phyloP scores from a whole-genome alignment of 768 basidiomycete species.

The Austroboletus eburneus region DNA sequence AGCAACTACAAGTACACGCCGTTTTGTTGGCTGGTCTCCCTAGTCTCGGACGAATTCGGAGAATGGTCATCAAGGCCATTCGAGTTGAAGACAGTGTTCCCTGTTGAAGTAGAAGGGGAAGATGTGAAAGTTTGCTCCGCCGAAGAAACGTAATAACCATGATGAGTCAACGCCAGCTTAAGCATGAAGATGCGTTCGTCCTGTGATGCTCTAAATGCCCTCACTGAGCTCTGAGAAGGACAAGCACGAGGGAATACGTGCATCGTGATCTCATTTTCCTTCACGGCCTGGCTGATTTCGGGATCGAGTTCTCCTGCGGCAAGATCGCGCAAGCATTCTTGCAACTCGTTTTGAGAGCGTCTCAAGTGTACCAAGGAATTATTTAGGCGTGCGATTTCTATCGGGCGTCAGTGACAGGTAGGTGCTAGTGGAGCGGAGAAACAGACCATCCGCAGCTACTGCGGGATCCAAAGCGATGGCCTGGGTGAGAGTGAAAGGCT shows the following conservation, averaged over 20 bases:
- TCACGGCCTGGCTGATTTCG: conserved; percentile 55
- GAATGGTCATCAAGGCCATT: conserved; percentile 12
- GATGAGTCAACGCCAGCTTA: conserved; percentile 58
- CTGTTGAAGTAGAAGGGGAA: background rate
- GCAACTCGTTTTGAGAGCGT: conserved; percentile 57
- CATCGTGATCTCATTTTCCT: conserved; percentile 77
- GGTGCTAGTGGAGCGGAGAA: background rate
- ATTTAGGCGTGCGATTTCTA: conserved; percentile 73
- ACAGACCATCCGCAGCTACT: conserved; percentile 66
- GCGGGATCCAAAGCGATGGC: conserved; percentile 61
- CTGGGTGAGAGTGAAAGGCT: conserved; percentile 71
- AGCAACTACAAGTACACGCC: conserved; percentile 28
- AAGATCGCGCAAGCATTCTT: conserved; percentile 40
- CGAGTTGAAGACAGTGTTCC: conserved; percentile 6
- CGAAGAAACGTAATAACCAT: conserved; percentile 46
- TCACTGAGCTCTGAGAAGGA: conserved; percentile 12
- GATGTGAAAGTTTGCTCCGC: background rate
- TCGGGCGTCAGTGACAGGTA: background rate
- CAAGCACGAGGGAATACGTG: conserved; percentile 34
- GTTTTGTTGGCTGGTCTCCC: conserved; percentile 3
- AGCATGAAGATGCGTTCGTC: conserved; percentile 71
- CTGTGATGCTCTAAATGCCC: conserved; percentile 59
- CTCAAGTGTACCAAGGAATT: conserved; percentile 64
- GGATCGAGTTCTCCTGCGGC: conserved; percentile 41
- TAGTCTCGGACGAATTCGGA: background rate